Base-by-base conservation (phyloP, 192 early-diverging fungal genomes). In the Mortierella claussenii region DNA sequence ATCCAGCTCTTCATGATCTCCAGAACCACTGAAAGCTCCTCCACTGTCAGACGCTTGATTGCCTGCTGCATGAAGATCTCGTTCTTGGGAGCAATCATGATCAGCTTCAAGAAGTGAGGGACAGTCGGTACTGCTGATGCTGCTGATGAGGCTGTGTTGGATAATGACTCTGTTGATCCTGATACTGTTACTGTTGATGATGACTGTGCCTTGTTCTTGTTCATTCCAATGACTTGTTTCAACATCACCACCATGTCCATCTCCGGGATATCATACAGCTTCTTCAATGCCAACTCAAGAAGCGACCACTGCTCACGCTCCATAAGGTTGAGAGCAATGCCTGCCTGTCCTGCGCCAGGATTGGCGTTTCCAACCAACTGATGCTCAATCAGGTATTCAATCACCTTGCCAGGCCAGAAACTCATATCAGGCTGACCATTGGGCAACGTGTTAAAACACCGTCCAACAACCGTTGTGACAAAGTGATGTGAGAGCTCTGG, bases 11-110 rank as follows among this genome's bases (percentile, higher is more conserved):
- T 57, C 34, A 85, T 53, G 12, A 69, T 71, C 43, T 81, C 57
- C 7, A 85, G 53, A 34, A 85, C 36, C 32, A 68, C 43, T 30
- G 81, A 64, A 23, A 85, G 64, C 56, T 85, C 83, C 11, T 78
- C 68, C n/a, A 64, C 54, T 4, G 61, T 68, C 17, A 85, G 24
- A 24, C 54, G 68, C 51, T 85, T 85, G 18, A 85, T 4, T 8
- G 83, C 79, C 47, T 85, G 83, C 61, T 85, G 83, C 69, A 85
- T 68, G 59, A 82, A 85, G 17, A 85, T 68, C 31, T 82, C 81
- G 56, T 85, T 85, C 43, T 69, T 67, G 13, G 83, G 83, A 17
- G 79, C 65, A 28, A 69, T 47, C 65, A 80, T 64, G 31, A 76
- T 68, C 45, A 79, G 32, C 47, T 81, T 80, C 53, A 76, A 45